Percentiles rank a stretch among this genome's conserved stretches.
These are phyloP conservation scores for Backusella parvicylindrica DNA, from an alignment of 192 early-diverging fungal genomes.

Conservation along the genomic window DNA sequence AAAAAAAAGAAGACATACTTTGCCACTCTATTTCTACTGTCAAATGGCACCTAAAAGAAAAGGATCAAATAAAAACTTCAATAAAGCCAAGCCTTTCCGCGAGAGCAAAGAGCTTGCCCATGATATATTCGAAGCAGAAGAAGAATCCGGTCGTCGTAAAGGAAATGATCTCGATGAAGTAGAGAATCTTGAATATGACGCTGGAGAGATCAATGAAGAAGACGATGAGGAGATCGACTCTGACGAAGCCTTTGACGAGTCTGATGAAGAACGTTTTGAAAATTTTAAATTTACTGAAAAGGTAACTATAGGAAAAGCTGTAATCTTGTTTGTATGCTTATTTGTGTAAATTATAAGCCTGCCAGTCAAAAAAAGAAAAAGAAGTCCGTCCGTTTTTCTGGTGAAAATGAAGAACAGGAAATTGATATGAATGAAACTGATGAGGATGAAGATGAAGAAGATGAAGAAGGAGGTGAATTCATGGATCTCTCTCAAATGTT, in stretches of 20 bases:
- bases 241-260: conserved; percentile 85
- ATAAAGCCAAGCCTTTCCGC: not conserved
- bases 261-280: conserved; percentile 83
- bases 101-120: not conserved
- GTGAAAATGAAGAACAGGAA: not conserved
- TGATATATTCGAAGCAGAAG: conserved; percentile 45
- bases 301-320: conserved; percentile 22
- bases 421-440: conserved; percentile 37
- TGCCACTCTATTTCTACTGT: not conserved
- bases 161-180: conserved; percentile 55
- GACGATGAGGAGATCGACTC: conserved; percentile 95
- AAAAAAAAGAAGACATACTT: not conserved
- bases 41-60: conserved; percentile 1
- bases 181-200: conserved; percentile 70
- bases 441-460: conserved; percentile 37
- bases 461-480: conserved; percentile 11
- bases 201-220: conserved; percentile 73
- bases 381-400: conserved; percentile 16
- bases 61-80: not conserved
- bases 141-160: conserved; percentile 39
- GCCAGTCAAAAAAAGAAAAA: conserved; percentile 6
- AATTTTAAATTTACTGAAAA: conserved; percentile 61
- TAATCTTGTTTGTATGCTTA: not conserved
- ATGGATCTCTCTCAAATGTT: conserved; percentile 7
- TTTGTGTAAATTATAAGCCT: not conserved